phyloP scores from a whole-genome alignment of 1,284 basidiomycete genomes.

The Fomitopsis betulina region DNA sequence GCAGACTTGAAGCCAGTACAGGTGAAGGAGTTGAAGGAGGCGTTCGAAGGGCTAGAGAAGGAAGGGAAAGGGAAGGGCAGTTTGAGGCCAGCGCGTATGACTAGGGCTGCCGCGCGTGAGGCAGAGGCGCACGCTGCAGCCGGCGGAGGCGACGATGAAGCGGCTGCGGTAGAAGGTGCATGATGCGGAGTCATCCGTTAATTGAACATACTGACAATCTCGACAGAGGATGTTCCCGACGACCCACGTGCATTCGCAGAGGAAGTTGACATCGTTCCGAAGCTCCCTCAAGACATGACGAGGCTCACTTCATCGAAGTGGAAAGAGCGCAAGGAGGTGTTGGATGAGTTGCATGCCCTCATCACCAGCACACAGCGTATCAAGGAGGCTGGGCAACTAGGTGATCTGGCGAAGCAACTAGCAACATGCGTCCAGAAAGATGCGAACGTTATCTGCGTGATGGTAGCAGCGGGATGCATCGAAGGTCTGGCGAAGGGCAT shows the following conservation, averaged over 20 bases:
- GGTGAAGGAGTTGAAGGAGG: slow-evolving; percentile 91
- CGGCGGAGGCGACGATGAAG: slow-evolving; percentile 37
- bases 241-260: slow-evolving; percentile 87
- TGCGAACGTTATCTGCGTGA: slow-evolving; percentile 95
- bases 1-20: slow-evolving; percentile 98
- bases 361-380: slow-evolving; percentile 76
- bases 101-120: slow-evolving; percentile 77
- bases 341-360: slow-evolving; percentile 80
- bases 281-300: slow-evolving; percentile 73
- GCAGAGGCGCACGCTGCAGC: slow-evolving; percentile 48
- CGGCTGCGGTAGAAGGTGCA: slow-evolving; percentile 33
- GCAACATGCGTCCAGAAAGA: slow-evolving; percentile 85
- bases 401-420: slow-evolving; percentile 71
- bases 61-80: slow-evolving; percentile 81
- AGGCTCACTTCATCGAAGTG: slow-evolving; percentile 89
- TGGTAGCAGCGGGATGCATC: slow-evolving; percentile 82
- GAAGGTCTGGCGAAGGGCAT: slow-evolving; percentile 87
- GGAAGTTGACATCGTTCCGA: slow-evolving; percentile 73
- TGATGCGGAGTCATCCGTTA: background rate
- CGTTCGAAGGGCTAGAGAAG: slow-evolving; percentile 82
- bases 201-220: background rate
- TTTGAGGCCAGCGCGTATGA: slow-evolving; percentile 76
- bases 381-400: slow-evolving; percentile 71
- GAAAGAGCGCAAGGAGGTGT: slow-evolving; percentile 94
- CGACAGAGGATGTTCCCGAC: slow-evolving; percentile 42